Evolutionary conservation across 257 asterid genomes (phyloP), one percentile per base, ranked within the genome.

Genomic region (Rehmannia glutinosa): DNA sequence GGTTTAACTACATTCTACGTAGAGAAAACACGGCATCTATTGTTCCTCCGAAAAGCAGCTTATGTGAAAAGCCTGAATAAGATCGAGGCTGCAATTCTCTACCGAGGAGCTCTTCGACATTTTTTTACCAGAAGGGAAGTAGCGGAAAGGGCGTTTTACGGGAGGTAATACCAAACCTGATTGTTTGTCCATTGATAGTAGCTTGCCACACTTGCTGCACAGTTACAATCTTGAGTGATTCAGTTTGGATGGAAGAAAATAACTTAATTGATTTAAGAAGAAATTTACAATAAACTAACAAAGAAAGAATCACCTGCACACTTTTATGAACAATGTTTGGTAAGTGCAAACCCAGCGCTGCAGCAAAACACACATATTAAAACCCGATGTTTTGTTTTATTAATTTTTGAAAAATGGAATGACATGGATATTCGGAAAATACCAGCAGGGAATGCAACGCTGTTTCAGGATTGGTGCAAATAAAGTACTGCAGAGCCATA

Each of bases 261-360:
- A 7, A 5, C 28, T n/a, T n/a, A n/a, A n/a, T n/a, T n/a, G 39
- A 66, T 42, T 43, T 39, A n/a, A 28, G 13, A 38, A 33, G 13
- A 33, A 5, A n/a, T n/a, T n/a, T n/a, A n/a, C n/a, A n/a, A n/a
- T n/a, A n/a, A n/a, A n/a, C n/a, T n/a, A 6, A 12, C 43, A 2
- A 38, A 11, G 1, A 42, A 30, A 64, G 62, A 46, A 45, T 76
- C 33, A 90, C 97, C 95, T 82, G 97, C 98, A 93, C 71, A 20
- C 76, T 81, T 85, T 90, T 24, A 80, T 69, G 74, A 93, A 83
- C 72, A 90, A 69, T 66, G 91, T 74, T 76, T 69, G 87, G 63
- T 93, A 93, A 78, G 89, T 85, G 87, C 97, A 93, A 54, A 90
- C 55, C 99, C 99, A 93, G 55, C 78, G 82, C 96, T 88, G 77